Percentiles rank a stretch among this genome's conserved stretches.
Conservation (phyloP, 805 yeast genomes). For the Wickerhamomyces bovis region DNA sequence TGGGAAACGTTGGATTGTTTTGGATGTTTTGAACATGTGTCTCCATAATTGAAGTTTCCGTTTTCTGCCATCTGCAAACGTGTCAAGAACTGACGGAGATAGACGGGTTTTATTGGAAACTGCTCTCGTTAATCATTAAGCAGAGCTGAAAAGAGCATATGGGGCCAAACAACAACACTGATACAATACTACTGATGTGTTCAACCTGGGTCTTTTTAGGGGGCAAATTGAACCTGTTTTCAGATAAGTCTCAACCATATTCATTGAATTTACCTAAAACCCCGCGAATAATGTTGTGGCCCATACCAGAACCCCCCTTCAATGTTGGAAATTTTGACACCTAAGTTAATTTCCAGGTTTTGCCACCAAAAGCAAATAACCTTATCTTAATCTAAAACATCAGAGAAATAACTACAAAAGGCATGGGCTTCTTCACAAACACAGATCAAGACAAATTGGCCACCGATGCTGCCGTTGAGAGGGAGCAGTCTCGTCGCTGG, state of each 20-base stretch:
- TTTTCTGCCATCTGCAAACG: neutral
- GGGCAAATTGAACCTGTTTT: too few species aligned
- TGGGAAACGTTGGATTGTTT: neutral
- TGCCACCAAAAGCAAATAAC: neutral
- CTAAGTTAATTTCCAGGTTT: too few species aligned
- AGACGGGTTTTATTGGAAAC: neutral
- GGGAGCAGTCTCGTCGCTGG: neutral
- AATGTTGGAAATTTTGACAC: neutral
- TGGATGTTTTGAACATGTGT: neutral
- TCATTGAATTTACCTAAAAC: neutral
- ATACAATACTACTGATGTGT: too few species aligned
- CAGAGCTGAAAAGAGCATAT: too few species aligned
- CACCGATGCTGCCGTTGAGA: conserved; percentile 8
- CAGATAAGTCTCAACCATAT: too few species aligned
- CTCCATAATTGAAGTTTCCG: too few species aligned
- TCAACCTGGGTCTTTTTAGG: too few species aligned
- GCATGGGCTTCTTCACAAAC: conserved; percentile 16
- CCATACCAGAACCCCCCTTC: too few species aligned
- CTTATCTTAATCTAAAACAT: too few species aligned
- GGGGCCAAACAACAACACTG: too few species aligned
- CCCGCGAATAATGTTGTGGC: neutral
- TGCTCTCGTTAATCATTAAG: too few species aligned
- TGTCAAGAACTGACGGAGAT: neutral
- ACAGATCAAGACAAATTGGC: conserved; percentile 10
- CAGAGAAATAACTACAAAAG: neutral